Percentiles rank a stretch among this genome's conserved stretches.
Conservation (phyloP, 2,329 filamentous ascomycete species). For the Ceratocystis eucalypticola region DNA sequence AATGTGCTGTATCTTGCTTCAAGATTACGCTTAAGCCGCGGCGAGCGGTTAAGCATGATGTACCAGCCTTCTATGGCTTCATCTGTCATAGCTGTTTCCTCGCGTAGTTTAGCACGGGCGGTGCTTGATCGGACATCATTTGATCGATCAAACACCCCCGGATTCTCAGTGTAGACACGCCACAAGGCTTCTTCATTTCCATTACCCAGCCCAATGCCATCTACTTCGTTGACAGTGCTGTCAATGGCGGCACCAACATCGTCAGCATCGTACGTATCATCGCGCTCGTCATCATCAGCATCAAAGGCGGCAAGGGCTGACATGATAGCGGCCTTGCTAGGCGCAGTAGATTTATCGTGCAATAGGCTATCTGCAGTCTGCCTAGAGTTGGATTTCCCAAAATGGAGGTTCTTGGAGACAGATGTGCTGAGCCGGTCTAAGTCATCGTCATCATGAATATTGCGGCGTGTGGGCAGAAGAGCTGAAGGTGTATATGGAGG, state of each 20-base stretch:
- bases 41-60: constrained; percentile 66
- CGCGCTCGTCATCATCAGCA: constrained; percentile 86
- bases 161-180: constrained; percentile 51
- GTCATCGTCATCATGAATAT: constrained; percentile 69
- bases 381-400: constrained; percentile 55
- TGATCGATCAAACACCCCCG: constrained; percentile 57
- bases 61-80: constrained; percentile 92
- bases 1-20: constrained; percentile 58
- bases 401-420: constrained; percentile 50
- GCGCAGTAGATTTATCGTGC: constrained; percentile 47
- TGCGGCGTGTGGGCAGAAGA: constrained; percentile 46
- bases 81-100: constrained; percentile 77
- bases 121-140: constrained; percentile 44
- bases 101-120: constrained; percentile 49
- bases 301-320: constrained; percentile 82
- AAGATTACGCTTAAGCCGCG: constrained; percentile 52
- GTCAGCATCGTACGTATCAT: constrained; percentile 88
- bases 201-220: constrained; percentile 30
- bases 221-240: constrained; percentile 42
- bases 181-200: constrained; percentile 60
- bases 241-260: constrained; percentile 88
- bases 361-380: constrained; percentile 61
- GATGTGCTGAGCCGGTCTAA: constrained; percentile 58
- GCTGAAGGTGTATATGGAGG: constrained; percentile 23
- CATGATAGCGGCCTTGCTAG: constrained; percentile 73